phyloP scores from a whole-genome alignment of 2,329 filamentous ascomycete species.

The Ophiosphaerella korrae region DNA sequence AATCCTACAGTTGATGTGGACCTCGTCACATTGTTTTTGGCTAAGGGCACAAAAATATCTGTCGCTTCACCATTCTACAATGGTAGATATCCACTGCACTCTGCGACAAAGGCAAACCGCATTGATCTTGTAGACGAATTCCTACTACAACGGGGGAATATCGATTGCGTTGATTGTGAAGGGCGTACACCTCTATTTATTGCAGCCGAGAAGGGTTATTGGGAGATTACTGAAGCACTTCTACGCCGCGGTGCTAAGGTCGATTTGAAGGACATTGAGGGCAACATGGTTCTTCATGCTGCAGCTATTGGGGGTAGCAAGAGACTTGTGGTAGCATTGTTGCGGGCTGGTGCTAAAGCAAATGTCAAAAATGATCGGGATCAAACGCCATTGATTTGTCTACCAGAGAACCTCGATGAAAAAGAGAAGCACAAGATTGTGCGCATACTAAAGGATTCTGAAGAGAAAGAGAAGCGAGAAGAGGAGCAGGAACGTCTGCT shows the following conservation, averaged over 20 bases:
- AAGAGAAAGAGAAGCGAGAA: slow-evolving; percentile 18
- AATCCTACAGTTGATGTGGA: slow-evolving; percentile 26
- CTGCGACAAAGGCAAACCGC: slow-evolving; percentile 30
- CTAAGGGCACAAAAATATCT: slow-evolving; percentile 23
- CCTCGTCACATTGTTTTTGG: slow-evolving; percentile 26
- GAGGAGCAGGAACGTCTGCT: slow-evolving; percentile 7
- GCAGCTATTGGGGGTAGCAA: slow-evolving; percentile 23
- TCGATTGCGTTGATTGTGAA: slow-evolving; percentile 21
- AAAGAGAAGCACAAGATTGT: slow-evolving; percentile 27
- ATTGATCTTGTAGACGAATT: slow-evolving; percentile 31
- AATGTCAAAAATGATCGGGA: slow-evolving; percentile 19
- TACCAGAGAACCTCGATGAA: slow-evolving; percentile 16
- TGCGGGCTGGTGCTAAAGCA: slow-evolving; percentile 27
- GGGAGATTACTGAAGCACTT: slow-evolving; percentile 26
- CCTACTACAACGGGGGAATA: slow-evolving; percentile 20
- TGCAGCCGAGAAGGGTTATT: slow-evolving; percentile 24
- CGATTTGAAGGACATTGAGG: slow-evolving; percentile 18
- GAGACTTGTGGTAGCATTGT: slow-evolving; percentile 15
- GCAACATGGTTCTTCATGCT: slow-evolving; percentile 28
- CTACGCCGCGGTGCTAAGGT: slow-evolving; percentile 24
- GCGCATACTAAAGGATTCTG: slow-evolving; percentile 23
- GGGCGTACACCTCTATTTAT: slow-evolving; percentile 29
- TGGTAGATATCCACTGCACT: slow-evolving; percentile 34
- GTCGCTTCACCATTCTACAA: slow-evolving; percentile 28
- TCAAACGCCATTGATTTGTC: slow-evolving; percentile 18